Conservation (phyloP, 148 eudicot genomes). For the Rhododendron vialii region DNA sequence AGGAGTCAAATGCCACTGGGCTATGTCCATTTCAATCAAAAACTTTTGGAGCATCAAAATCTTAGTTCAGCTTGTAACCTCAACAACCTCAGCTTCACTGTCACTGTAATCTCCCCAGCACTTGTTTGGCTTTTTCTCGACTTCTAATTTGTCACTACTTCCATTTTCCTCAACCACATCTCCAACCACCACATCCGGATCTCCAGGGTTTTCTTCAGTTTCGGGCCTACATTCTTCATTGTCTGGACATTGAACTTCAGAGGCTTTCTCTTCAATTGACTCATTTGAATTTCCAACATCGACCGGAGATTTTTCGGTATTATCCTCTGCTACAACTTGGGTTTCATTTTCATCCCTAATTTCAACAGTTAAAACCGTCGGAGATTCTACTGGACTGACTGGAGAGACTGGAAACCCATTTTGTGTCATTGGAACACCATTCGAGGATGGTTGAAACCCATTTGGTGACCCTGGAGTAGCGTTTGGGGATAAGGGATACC, state of each 20-base stretch:
- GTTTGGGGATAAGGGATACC: constrained; percentile 38
- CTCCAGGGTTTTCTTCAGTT: constrained; percentile 25
- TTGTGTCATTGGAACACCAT: constrained; percentile 29
- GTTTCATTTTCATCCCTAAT: constrained; percentile 22
- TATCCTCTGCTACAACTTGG: constrained; percentile 20
- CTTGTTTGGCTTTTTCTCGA: constrained; percentile 44
- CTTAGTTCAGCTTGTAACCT: constrained; percentile 34
- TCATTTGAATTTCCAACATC: constrained; percentile 11
- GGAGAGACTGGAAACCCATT: constrained; percentile 29
- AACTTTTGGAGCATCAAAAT: neutral
- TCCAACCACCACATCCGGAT: constrained; percentile 10
- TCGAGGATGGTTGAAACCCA: constrained; percentile 28
- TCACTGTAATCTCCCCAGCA: constrained; percentile 89
- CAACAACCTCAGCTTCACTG: constrained; percentile 48
- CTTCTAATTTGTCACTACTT: constrained; percentile 13
- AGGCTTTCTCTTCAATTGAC: constrained; percentile 15
- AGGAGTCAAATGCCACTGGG: neutral
- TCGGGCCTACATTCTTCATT: constrained; percentile 19
- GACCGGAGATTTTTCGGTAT: constrained; percentile 5
- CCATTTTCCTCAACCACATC: constrained; percentile 18
- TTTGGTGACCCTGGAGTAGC: constrained; percentile 20
- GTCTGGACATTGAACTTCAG: constrained; percentile 19
- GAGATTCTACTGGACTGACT: constrained; percentile 32
- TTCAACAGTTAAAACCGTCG: constrained; percentile 31
- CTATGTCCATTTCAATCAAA: neutral